Evolutionary conservation across 345 rosid genomes (phyloP).

Genomic region (Acer yangbiense): DNA sequence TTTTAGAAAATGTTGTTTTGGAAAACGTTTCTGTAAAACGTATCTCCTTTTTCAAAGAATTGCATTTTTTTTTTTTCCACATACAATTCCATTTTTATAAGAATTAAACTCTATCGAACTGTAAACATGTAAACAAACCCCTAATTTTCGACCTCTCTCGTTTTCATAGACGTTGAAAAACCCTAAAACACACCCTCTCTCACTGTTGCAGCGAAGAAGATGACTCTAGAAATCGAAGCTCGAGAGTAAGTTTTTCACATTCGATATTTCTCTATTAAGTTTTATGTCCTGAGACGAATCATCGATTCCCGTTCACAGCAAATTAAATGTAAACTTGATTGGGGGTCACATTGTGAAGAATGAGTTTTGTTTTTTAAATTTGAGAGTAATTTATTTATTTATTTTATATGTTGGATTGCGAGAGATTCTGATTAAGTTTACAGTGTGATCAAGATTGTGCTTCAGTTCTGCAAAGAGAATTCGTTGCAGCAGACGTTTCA

Average conservation of each 20-base stretch:
- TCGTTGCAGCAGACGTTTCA: slow-evolving; percentile 94
- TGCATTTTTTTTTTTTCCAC: too few species aligned
- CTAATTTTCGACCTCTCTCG: background rate
- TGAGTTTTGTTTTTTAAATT: background rate
- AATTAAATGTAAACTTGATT: too few species aligned
- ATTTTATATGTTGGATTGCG: background rate
- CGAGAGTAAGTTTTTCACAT: slow-evolving; percentile 68
- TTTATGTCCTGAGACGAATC: too few species aligned
- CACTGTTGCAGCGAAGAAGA: slow-evolving; percentile 29
- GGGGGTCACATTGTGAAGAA: background rate
- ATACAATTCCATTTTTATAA: too few species aligned
- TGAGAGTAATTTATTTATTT: background rate
- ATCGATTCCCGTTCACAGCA: too few species aligned
- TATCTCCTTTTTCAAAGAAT: too few species aligned
- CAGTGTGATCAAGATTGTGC: slow-evolving; percentile 97
- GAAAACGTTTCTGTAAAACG: too few species aligned
- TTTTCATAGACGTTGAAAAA: background rate
- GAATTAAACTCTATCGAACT: too few species aligned
- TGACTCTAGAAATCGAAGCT: slow-evolving; percentile 95
- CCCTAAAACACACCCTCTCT: slow-evolving; percentile 20
- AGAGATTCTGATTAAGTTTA: slow-evolving; percentile 1
- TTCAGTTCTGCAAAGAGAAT: slow-evolving; percentile 98
- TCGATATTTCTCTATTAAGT: background rate
- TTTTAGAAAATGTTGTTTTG: too few species aligned
- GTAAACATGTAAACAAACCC: background rate